Base-by-base conservation (phyloP, 306 rosid species). In the Quercus parvula region DNA sequence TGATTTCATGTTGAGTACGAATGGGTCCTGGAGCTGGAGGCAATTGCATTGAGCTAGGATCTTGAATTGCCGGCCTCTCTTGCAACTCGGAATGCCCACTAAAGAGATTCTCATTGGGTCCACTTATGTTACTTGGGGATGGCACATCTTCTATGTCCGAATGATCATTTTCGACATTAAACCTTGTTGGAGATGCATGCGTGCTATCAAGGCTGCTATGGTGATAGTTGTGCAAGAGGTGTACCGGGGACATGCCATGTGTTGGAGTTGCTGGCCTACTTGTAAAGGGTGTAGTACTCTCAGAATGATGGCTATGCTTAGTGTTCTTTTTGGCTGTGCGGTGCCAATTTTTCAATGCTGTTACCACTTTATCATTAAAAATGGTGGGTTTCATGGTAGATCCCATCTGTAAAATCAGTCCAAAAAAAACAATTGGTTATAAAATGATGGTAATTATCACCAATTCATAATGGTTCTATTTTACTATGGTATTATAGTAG, bases 321-420 rank as follows among this genome's bases (percentile, higher is more conserved):
- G 33, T 75, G 18, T 84, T 86, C 69, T 85, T 88, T 74, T 70
- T 88, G 8, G 96, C 94, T 0, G 77, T 14, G 75, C 54, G 86
- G 81, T 81, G 94, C 97, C 94, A 91, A 0, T 52, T 84, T 77
- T 64, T 86, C 25, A 93, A 79, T 44, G 92, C 96, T 49, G 77
- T 4, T 52, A 86, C 92, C 30, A 89, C 92, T 52, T 25, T 82
- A 1, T 89, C 91, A 3, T 93, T 80, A 87, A 93, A 89, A 11
- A 91, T 82, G 51, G 89, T 89, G 9, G 90, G 92, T 51, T 59
- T 93, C 96, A 93, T 92, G 30, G 33, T 82, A 9, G 94, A 70
- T 2, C 97, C 97, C 97, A 92, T 92, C 92, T 92, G 77, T 64
- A 24, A 79, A 25, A 30, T 12, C 78, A 70, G 0, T 24, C 35